These are phyloP conservation scores for Globisporangium cederbergense DNA, from an alignment of 352 stramenopile genomes.

Conservation along the genomic window DNA sequence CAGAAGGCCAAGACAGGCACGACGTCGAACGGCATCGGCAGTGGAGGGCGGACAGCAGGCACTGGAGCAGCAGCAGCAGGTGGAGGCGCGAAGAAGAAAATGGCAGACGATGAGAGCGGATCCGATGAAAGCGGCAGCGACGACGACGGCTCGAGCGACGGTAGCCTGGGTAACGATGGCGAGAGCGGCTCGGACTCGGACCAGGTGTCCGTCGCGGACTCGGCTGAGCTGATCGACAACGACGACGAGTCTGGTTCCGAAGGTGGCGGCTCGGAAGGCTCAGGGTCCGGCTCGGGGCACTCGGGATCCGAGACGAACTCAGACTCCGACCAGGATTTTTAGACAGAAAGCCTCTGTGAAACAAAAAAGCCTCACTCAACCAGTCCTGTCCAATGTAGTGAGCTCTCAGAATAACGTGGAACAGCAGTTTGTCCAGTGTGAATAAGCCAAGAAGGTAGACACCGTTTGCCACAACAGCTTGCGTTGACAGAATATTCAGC, in stretches of 20 bases:
- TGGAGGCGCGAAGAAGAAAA: constrained; percentile 33
- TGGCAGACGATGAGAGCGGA: constrained; percentile 24
- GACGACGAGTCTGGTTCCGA: constrained; percentile 69
- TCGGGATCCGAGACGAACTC: constrained; percentile 20
- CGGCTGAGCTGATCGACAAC: constrained; percentile 79
- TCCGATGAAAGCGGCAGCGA: constrained; percentile 39
- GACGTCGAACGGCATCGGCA: neutral
- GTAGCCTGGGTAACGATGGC: constrained; percentile 28
- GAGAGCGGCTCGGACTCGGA: constrained; percentile 63
- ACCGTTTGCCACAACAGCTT: neutral
- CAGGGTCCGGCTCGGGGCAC: constrained; percentile 53
- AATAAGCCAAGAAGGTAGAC: constrained; percentile 4
- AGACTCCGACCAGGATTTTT: constrained; percentile 85
- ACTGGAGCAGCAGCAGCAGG: constrained; percentile 11
- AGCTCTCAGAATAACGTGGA: neutral
- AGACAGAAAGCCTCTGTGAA: neutral
- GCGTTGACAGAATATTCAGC: neutral
- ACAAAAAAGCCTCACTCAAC: neutral
- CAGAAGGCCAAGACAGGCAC: constrained; percentile 31
- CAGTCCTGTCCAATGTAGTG: neutral
- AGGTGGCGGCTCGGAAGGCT: constrained; percentile 40
- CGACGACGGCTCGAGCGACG: constrained; percentile 52
- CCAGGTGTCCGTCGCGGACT: constrained; percentile 81
- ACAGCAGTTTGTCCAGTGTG: constrained; percentile 6
- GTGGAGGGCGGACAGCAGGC: neutral